Evolutionary conservation across 768 basidiomycete species (phyloP), one percentile per base, ranked within the genome.

Genomic region (Boletus bicolor): DNA sequence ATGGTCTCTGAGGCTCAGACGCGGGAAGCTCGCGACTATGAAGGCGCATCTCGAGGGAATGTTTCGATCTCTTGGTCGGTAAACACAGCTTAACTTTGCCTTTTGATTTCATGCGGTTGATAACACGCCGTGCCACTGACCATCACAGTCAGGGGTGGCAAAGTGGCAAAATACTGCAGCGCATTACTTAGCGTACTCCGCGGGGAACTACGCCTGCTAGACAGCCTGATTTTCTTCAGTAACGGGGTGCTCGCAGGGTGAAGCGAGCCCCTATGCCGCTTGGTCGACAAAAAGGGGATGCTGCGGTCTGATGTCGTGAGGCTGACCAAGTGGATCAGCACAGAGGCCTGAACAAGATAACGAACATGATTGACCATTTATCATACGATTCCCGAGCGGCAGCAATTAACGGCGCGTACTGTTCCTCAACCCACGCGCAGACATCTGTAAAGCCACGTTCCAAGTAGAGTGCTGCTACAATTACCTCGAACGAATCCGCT

Each of bases 401-500:
- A 7, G 59, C 51, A 32, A 80, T 67, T 35, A 80, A 63, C 4
- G 75, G 78, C 1, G 55, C 54, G 51, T 75, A 80, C 44, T 74
- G 68, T 26, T 72, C 68, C 51, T 65, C 64, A 2, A 76, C 68
- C 76, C 78, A 80, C 3, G 63, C 42, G 43, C 66, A 69, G 36
- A 79, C 72, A 36, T 67, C 69, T 37, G 68, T 60, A 34, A 73
- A 68, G 5, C 79, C 77, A 38, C 63, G 56, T 53, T 80, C 76
- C 49, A 71, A 53, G 60, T 76, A 74, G 54, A 74, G 76, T 6
- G 72, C 73, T n/a, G 73, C 79, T 1, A 80, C 72, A 21, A 79
- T 72, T 12, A 76, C 74, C 60, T 80, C 79, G 60, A 79, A 77
- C 9, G 77, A 71, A 58, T 80, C 80, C 15, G 77, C 80, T 7